These are phyloP conservation scores for Fusarium denticulatum DNA, from an alignment of 2,329 filamentous ascomycete species.

Conservation along the genomic window DNA sequence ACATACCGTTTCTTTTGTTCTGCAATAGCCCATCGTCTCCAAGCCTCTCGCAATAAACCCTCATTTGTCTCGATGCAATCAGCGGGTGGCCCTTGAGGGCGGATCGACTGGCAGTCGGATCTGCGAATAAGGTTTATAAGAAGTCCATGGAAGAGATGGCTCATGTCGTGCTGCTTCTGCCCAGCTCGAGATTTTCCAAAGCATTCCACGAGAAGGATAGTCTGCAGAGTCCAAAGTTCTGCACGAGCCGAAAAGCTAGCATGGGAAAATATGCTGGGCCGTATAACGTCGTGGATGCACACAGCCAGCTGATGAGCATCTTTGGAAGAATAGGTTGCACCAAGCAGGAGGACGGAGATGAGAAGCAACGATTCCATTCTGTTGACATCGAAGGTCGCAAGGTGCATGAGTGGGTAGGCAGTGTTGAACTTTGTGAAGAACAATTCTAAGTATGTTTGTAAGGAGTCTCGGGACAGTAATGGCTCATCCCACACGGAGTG, in stretches of 20 bases:
- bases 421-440: neutral
- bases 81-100: neutral
- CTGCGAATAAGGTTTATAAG: constrained; percentile 52
- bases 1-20: constrained; percentile 3
- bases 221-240: constrained; percentile 69
- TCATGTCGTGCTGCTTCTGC: constrained; percentile 71
- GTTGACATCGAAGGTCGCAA: neutral
- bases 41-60: neutral
- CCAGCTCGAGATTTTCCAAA: constrained; percentile 72
- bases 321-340: neutral
- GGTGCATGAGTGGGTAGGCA: neutral
- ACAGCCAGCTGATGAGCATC: neutral
- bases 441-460: neutral
- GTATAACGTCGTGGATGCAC: constrained; percentile 1
- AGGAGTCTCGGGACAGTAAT: neutral
- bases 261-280: neutral
- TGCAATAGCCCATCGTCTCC: constrained; percentile 3
- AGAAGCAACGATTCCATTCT: neutral
- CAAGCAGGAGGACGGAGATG: neutral
- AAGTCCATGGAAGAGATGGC: constrained; percentile 61
- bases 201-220: constrained; percentile 70
- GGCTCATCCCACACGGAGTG: neutral
- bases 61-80: neutral
- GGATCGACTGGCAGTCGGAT: constrained; percentile 44
- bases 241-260: constrained; percentile 64